phyloP scores from a whole-genome alignment of 352 stramenopile genomes.

The Pythium phragmitis region DNA sequence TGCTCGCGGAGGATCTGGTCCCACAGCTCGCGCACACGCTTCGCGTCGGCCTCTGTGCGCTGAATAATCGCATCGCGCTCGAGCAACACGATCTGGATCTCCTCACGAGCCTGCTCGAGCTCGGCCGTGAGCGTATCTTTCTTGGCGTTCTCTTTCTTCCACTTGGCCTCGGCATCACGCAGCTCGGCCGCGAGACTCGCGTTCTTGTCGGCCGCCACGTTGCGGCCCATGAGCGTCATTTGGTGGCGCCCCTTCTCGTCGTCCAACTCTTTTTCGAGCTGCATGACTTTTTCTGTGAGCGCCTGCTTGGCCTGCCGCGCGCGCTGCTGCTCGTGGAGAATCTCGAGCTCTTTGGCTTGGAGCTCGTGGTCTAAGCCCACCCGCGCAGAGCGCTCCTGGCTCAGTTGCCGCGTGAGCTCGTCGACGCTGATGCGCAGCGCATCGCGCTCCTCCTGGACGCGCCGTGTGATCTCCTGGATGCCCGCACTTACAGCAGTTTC shows the following conservation, averaged over 20 bases:
- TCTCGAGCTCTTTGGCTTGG: constrained; percentile 63
- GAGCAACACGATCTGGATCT: constrained; percentile 38
- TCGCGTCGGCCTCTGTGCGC: constrained; percentile 69
- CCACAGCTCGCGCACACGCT: constrained; percentile 73
- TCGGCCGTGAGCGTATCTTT: constrained; percentile 54
- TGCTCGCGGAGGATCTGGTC: constrained; percentile 76
- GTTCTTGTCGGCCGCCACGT: constrained; percentile 56
- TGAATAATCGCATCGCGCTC: constrained; percentile 65
- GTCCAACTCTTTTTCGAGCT: constrained; percentile 65
- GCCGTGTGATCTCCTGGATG: constrained; percentile 60
- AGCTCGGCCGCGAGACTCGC: constrained; percentile 45
- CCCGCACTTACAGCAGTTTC: constrained; percentile 3
- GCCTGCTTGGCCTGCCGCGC: constrained; percentile 47
- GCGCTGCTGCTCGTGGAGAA: constrained; percentile 66
- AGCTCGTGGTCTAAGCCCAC: constrained; percentile 55
- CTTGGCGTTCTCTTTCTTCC: constrained; percentile 63
- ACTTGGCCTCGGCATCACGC: constrained; percentile 51
- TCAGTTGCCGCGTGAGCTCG: constrained; percentile 44
- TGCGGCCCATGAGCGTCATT: constrained; percentile 50
- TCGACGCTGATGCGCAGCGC: constrained; percentile 47
- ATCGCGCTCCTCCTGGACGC: constrained; percentile 63
- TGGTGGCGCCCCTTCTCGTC: constrained; percentile 52
- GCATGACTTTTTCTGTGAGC: constrained; percentile 43
- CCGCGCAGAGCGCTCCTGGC: constrained; percentile 37
- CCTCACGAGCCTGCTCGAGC: constrained; percentile 44